These are phyloP conservation scores for Hymenotorrendiella dingleyae DNA, from an alignment of 2,329 filamentous ascomycete genomes.

Conservation along the genomic window DNA sequence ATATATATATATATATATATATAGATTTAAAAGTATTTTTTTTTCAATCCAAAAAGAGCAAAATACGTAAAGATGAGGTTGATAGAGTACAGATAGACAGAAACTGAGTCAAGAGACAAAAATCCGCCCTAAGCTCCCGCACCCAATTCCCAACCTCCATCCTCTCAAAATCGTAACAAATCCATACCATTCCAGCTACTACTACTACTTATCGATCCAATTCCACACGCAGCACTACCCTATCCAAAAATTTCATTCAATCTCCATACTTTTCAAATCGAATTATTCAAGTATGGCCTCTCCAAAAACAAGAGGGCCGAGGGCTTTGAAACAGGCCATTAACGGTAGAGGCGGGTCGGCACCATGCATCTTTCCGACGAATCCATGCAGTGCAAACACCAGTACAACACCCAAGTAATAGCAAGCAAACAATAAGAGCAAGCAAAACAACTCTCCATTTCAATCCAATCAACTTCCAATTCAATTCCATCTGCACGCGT, in stretches of 20 bases:
- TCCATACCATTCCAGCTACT: background rate
- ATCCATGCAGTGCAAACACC: background rate
- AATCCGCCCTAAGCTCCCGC: no score
- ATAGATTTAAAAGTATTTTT: no score
- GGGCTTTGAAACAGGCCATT: background rate
- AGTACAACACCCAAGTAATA: background rate
- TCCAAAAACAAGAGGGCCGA: no score
- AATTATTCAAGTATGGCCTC: no score
- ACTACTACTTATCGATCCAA: background rate
- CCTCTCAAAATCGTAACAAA: background rate
- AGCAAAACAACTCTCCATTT: background rate
- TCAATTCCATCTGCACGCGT: background rate
- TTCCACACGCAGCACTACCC: background rate
- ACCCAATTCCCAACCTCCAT: no score
- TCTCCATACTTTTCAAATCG: background rate
- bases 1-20: no score
- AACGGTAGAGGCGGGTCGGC: background rate
- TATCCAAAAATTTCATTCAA: background rate
- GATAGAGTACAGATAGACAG: slow-evolving; percentile 1
- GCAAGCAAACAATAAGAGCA: background rate
- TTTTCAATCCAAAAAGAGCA: no score
- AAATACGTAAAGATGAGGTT: no score
- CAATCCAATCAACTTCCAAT: slow-evolving; percentile 1
- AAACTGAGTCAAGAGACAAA: background rate
- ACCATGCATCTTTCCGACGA: background rate